Evolutionary conservation across 768 basidiomycete species (phyloP).

Genomic region (Pleurotus djamor): DNA sequence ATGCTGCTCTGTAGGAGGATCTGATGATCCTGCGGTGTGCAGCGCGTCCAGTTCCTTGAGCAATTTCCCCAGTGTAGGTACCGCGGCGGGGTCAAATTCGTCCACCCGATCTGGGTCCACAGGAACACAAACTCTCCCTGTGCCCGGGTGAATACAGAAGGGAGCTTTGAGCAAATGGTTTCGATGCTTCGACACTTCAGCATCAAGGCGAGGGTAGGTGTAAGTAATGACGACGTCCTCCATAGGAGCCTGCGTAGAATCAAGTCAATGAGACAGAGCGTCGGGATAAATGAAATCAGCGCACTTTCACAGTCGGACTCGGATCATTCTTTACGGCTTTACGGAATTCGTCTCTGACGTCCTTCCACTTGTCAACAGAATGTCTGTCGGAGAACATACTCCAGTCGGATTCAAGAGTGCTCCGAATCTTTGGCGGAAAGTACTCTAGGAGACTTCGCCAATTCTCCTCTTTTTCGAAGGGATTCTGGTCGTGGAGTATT

Average conservation of each 20-base stretch:
- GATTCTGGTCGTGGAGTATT: slow-evolving; percentile 81
- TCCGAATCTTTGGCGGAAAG: slow-evolving; percentile 62
- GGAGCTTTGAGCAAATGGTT: slow-evolving; percentile 98
- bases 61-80: slow-evolving; percentile 88
- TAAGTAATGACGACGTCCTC: slow-evolving; percentile 92
- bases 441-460: slow-evolving; percentile 74
- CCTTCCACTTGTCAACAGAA: slow-evolving; percentile 75
- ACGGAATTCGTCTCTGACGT: slow-evolving; percentile 46
- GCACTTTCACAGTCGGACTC: slow-evolving; percentile 27
- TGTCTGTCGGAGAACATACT: slow-evolving; percentile 41
- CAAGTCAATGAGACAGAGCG: slow-evolving; percentile 17
- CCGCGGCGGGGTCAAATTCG: slow-evolving; percentile 78
- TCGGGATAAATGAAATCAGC: slow-evolving; percentile 6
- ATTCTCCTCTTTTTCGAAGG: slow-evolving; percentile 68
- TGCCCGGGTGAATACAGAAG: slow-evolving; percentile 96
- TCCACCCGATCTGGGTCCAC: slow-evolving; percentile 76
- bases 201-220: slow-evolving; percentile 94
- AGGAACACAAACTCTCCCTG: slow-evolving; percentile 94
- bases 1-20: not conserved
- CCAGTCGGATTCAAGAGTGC: slow-evolving; percentile 60
- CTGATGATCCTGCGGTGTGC: slow-evolving; percentile 11
- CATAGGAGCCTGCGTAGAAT: slow-evolving; percentile 44
- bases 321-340: slow-evolving; percentile 24
- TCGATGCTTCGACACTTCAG: slow-evolving; percentile 95
- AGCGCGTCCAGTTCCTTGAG: slow-evolving; percentile 69